phyloP scores from a whole-genome alignment of 345 rosid genomes.

The Orychophragmus violaceus region DNA sequence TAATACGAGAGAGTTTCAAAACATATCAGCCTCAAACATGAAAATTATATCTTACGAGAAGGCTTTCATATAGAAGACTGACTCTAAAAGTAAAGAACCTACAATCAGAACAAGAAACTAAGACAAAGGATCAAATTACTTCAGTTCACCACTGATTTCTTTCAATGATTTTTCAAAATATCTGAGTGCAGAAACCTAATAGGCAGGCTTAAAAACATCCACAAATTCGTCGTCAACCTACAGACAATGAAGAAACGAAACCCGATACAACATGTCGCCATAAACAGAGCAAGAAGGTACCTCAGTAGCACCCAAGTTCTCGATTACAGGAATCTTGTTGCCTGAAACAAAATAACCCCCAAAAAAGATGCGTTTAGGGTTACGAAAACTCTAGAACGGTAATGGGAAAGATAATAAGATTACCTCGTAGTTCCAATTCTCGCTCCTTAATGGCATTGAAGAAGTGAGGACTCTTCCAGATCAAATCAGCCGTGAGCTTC shows the following conservation, averaged over 20 bases:
- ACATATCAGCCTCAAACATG: neutral
- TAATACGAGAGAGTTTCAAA: neutral
- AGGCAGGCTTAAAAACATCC: neutral
- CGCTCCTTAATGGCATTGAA: conserved; percentile 98
- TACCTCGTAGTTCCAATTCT: conserved; percentile 95
- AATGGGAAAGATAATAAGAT: neutral
- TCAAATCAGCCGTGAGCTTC: conserved; percentile 95
- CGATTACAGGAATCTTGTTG: conserved; percentile 93
- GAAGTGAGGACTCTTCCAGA: conserved; percentile 98
- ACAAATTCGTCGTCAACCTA: neutral
- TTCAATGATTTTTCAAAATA: neutral
- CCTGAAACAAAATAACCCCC: conserved; percentile 35
- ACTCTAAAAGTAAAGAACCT: no score
- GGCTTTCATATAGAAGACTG: neutral
- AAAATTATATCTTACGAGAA: no score
- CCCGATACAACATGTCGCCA: neutral
- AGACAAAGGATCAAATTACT: no score
- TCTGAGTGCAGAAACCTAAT: neutral
- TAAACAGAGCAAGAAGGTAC: conserved; percentile 31
- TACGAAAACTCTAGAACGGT: conserved; percentile 7
- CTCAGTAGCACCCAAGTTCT: conserved; percentile 99
- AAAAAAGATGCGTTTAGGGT: conserved; percentile 20
- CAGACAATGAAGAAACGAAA: neutral
- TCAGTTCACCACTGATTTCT: no score
- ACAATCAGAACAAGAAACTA: no score